Percentiles rank a stretch among this genome's conserved stretches.
Evolutionary conservation across 441 rosid species (phyloP).

Genomic region (Erodium chrysanthum): DNA sequence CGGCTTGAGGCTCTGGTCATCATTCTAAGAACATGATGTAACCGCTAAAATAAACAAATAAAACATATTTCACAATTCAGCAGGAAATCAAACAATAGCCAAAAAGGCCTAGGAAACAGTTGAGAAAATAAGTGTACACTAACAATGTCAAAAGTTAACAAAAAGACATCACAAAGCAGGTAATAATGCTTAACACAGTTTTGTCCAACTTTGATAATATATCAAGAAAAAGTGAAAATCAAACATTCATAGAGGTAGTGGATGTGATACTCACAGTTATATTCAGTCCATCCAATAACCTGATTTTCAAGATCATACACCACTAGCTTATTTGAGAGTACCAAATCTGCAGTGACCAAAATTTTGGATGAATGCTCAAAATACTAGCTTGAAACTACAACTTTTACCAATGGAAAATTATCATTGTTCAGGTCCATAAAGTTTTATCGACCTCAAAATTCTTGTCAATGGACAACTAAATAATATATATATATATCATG

Average conservation of each 20-base stretch:
- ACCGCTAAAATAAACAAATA: no score
- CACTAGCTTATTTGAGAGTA: slow-evolving; percentile 89
- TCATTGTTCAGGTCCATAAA: neutral
- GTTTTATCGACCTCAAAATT: neutral
- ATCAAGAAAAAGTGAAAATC: neutral
- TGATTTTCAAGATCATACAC: slow-evolving; percentile 82
- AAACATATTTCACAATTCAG: no score
- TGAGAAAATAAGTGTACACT: neutral
- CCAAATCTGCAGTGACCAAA: slow-evolving; percentile 55
- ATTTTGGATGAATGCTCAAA: neutral
- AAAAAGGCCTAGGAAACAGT: neutral
- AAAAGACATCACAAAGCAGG: no score
- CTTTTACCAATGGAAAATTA: neutral
- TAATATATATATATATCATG: no score
- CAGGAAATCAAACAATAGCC: neutral
- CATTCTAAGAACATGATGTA: no score
- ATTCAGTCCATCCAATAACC: slow-evolving; percentile 87
- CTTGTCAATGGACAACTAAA: neutral
- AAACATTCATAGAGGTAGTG: neutral
- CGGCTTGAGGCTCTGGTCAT: no score
- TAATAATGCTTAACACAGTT: no score
- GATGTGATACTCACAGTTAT: slow-evolving; percentile 61
- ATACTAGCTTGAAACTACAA: neutral
- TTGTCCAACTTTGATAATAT: neutral
- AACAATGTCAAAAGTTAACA: neutral